phyloP scores from a whole-genome alignment of 1,284 basidiomycete species.

The Coriolopsis trogii region DNA sequence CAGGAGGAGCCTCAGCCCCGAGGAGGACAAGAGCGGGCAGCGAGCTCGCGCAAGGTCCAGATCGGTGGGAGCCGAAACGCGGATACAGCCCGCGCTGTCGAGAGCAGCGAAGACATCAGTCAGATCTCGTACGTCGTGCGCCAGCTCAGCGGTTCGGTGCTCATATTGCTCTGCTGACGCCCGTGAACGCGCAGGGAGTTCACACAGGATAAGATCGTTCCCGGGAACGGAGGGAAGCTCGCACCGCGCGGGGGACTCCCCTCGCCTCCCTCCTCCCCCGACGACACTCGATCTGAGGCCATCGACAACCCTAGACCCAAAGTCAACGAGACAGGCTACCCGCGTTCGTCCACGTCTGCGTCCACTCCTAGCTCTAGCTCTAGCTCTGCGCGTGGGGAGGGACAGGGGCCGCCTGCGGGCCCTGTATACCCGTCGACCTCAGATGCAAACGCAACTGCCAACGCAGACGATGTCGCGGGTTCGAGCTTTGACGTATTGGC shows the following conservation, averaged over 20 bases:
- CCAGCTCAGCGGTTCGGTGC: not conserved
- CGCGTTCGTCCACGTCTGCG: too few species aligned
- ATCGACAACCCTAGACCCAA: not conserved
- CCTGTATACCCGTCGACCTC: too few species aligned
- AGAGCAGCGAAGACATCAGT: conserved; percentile 20
- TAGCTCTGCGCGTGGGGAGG: too few species aligned
- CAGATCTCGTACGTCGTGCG: conserved; percentile 27
- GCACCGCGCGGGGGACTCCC: conserved; percentile 5
- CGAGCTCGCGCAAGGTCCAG: conserved; percentile 3
- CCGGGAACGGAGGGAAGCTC: conserved; percentile 16
- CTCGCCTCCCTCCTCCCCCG: conserved; percentile 14
- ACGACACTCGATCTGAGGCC: not conserved
- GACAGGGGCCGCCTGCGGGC: too few species aligned
- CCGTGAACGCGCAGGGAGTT: conserved; percentile 23
- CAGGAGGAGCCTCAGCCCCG: conserved; percentile 12
- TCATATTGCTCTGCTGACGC: conserved; percentile 9
- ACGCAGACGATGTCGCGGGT: conserved; percentile 12
- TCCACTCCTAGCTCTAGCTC: too few species aligned
- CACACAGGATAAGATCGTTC: conserved; percentile 20
- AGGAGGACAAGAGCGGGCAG: not conserved
- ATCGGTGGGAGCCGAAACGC: not conserved
- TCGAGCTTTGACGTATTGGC: conserved; percentile 54
- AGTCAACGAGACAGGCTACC: too few species aligned
- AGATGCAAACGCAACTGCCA: not conserved
- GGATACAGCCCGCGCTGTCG: not conserved